These are phyloP conservation scores for Casuarina glauca DNA, from an alignment of 306 rosid genomes.

Conservation along the genomic window DNA sequence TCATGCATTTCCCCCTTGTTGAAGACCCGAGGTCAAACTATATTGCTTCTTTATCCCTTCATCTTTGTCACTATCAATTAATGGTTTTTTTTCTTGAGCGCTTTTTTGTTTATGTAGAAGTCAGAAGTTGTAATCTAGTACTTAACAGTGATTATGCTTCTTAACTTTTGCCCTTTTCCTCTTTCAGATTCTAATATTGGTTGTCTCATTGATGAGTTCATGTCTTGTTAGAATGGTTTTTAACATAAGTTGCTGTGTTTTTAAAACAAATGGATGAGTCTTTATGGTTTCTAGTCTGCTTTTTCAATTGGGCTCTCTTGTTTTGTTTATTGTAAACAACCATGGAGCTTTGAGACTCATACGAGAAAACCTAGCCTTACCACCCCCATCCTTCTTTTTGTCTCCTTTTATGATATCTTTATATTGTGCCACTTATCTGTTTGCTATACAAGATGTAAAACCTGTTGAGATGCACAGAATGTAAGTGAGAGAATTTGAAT, in stretches of 20 bases:
- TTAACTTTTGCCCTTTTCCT: neutral
- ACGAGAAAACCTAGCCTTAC: no score
- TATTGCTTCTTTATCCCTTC: neutral
- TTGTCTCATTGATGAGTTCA: neutral
- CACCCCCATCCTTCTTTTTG: no score
- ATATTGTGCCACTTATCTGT: neutral
- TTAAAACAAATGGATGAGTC: neutral
- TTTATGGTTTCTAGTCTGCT: neutral
- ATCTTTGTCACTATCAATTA: neutral
- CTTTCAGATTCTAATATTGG: neutral
- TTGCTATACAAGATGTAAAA: neutral
- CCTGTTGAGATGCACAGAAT: neutral
- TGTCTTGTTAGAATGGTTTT: neutral
- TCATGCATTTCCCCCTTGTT: slow-evolving; percentile 3
- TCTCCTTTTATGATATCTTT: neutral
- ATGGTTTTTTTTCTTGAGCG: neutral
- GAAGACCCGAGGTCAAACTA: neutral
- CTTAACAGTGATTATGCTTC: neutral
- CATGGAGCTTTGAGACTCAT: no score
- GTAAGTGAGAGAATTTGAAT: neutral
- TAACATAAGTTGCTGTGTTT: neutral
- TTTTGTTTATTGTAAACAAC: no score
- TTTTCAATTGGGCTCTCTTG: neutral
- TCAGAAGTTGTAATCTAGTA: neutral
- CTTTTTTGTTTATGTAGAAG: neutral